A percentile compares a stretch with the other conserved stretches of the same genome.
phyloP scores from a whole-genome alignment of 2,329 filamentous ascomycete genomes.

The Gliomastix tumulicola region DNA sequence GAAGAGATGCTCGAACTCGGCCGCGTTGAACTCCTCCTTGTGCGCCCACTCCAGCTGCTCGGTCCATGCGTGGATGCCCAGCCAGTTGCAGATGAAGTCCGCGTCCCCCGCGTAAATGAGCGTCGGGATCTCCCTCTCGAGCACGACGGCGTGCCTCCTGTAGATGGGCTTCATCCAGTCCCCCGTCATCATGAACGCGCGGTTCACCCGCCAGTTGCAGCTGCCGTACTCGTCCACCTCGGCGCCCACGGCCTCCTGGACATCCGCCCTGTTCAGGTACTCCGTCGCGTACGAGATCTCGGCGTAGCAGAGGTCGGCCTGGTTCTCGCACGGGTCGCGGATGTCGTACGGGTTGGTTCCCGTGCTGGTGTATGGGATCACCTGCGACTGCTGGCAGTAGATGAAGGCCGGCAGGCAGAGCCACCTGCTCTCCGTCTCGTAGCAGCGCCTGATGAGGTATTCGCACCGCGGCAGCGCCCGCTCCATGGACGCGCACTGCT shows the following conservation, averaged over 20 bases:
- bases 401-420: constrained; percentile 91
- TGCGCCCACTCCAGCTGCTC: constrained; percentile 90
- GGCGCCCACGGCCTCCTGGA: constrained; percentile 80
- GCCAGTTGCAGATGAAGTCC: constrained; percentile 95
- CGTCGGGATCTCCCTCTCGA: constrained; percentile 89
- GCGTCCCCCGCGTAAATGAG: constrained; percentile 89
- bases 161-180: constrained; percentile 99
- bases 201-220: constrained; percentile 98
- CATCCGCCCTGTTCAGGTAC: constrained; percentile 77
- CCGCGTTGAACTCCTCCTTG: constrained; percentile 70
- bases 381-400: constrained; percentile 97
- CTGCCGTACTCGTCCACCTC: constrained; percentile 87
- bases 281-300: constrained; percentile 65
- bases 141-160: constrained; percentile 75
- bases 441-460: constrained; percentile 83
- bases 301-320: constrained; percentile 2
- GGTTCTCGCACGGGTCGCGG: constrained; percentile 62
- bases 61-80: constrained; percentile 94
- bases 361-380: constrained; percentile 89
- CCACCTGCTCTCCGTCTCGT: constrained; percentile 73
- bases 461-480: constrained; percentile 86
- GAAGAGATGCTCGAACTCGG: constrained; percentile 59
- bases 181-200: constrained; percentile 94
- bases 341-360: constrained; percentile 95
- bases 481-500: constrained; percentile 82